A percentile compares a stretch with the other conserved stretches of the same genome.
Evolutionary conservation across 805 yeast species (phyloP).

Genomic region (Scheffersomyces coipomensis): DNA sequence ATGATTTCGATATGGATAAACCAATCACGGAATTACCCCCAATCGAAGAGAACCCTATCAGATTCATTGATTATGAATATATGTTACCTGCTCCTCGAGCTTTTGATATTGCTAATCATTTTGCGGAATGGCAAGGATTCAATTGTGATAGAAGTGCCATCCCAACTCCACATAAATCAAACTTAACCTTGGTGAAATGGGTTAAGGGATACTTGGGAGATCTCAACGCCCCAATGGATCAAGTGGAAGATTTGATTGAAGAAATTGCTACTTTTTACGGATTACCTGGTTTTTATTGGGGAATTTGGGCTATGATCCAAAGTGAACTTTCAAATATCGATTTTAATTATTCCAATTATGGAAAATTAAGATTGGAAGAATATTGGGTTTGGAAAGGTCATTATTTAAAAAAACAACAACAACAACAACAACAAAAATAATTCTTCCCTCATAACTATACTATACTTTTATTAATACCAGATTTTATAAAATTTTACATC

Average conservation of each 20-base stretch:
- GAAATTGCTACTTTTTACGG: slow-evolving; percentile 69
- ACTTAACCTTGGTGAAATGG: slow-evolving; percentile 55
- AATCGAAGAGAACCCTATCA: slow-evolving; percentile 38
- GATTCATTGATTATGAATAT: slow-evolving; percentile 71
- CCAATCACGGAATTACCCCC: slow-evolving; percentile 13
- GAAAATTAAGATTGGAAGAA: slow-evolving; percentile 58
- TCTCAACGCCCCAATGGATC: slow-evolving; percentile 20
- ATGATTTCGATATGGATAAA: slow-evolving; percentile 14
- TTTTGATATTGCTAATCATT: slow-evolving; percentile 72
- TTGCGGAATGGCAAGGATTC: slow-evolving; percentile 82
- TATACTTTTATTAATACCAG: too few species aligned
- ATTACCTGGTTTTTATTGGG: slow-evolving; percentile 83
- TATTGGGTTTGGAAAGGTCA: slow-evolving; percentile 65
- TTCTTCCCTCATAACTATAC: too few species aligned
- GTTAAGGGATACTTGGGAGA: slow-evolving; percentile 51
- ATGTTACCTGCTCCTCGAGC: slow-evolving; percentile 73
- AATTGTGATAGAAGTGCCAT: slow-evolving; percentile 62
- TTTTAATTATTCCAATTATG: slow-evolving; percentile 65
- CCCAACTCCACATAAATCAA: slow-evolving; percentile 47
- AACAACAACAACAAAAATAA: too few species aligned
- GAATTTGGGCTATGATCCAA: slow-evolving; percentile 80
- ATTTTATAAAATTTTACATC: too few species aligned
- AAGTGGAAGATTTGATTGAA: slow-evolving; percentile 45
- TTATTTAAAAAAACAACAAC: slow-evolving; percentile 3
- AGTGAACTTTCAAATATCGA: slow-evolving; percentile 67